Conservation (phyloP, 208 protist species). For the Acanthamoeba lenticulata region DNA sequence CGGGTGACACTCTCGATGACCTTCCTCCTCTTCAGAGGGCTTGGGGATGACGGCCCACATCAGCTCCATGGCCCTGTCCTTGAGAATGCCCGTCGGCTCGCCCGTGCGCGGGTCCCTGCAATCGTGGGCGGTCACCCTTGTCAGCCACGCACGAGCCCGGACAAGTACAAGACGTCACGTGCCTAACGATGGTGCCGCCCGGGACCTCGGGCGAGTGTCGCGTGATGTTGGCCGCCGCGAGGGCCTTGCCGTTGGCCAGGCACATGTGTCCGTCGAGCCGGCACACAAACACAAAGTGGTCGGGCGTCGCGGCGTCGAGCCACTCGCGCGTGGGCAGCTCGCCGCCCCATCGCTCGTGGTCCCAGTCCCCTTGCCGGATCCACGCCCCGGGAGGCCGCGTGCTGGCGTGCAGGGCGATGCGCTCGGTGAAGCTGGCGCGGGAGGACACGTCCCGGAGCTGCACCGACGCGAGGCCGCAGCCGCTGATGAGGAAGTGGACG, state of each 20-base stretch:
- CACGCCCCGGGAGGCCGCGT: background rate
- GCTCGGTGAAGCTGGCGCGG: background rate
- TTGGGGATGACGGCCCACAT: background rate
- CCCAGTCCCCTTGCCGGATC: conserved; percentile 23
- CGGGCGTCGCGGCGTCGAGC: conserved; percentile 55
- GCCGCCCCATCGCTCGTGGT: conserved; percentile 55
- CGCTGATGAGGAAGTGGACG: conserved; percentile 45
- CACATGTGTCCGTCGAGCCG: conserved; percentile 68
- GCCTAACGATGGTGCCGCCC: background rate
- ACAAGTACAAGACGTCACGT: no score
- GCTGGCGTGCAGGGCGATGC: background rate
- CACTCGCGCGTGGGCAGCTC: conserved; percentile 34
- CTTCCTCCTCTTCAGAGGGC: background rate
- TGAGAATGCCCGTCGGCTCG: conserved; percentile 21
- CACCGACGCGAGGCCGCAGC: conserved; percentile 35
- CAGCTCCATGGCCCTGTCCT: conserved; percentile 44
- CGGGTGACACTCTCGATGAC: no score
- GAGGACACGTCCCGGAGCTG: conserved; percentile 39
- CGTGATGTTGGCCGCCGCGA: conserved; percentile 43
- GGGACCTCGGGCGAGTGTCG: conserved; percentile 21
- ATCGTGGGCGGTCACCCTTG: background rate
- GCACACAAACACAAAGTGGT: conserved; percentile 48
- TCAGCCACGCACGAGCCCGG: no score
- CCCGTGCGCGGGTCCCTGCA: background rate
- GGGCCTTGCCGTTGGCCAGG: conserved; percentile 50